Evolutionary conservation across 75 land plant genomes (phyloP).

Genomic region (Isoetes taiwanensis): DNA sequence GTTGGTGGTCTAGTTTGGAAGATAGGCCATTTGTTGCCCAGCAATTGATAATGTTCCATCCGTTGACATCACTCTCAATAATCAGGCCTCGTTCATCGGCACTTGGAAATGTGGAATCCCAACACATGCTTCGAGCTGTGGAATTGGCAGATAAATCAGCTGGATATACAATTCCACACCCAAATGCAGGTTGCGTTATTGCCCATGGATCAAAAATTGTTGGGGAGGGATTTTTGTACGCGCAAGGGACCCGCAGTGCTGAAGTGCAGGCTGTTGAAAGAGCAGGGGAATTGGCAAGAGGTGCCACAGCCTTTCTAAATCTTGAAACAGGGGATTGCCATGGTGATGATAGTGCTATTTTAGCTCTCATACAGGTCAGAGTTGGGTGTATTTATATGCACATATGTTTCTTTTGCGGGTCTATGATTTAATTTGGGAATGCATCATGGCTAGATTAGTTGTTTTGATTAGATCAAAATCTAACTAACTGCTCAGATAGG

Average conservation of each 20-base stretch:
- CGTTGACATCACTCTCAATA: too few relatives aligned
- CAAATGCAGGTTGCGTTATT: conserved; percentile 83
- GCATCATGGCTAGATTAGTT: too few relatives aligned
- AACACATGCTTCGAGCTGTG: conserved; percentile 51
- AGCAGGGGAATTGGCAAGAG: conserved; percentile 41
- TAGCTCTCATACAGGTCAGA: conserved; percentile 49
- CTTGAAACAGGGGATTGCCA: conserved; percentile 87
- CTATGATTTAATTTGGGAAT: background rate
- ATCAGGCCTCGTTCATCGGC: conserved; percentile 45
- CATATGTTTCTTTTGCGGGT: too few relatives aligned
- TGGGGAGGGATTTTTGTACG: conserved; percentile 73
- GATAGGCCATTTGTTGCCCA: too few relatives aligned
- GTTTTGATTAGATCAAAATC: background rate
- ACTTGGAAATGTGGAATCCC: conserved; percentile 27
- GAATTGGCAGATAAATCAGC: conserved; percentile 75
- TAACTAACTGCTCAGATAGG: conserved; percentile 17
- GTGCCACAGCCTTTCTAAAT: conserved; percentile 73
- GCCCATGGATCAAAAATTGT: conserved; percentile 38
- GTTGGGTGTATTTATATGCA: background rate
- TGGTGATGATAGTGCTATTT: conserved; percentile 57
- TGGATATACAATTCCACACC: conserved; percentile 80
- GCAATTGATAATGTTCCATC: too few relatives aligned
- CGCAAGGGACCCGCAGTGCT: conserved; percentile 49
- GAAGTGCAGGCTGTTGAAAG: conserved; percentile 68
- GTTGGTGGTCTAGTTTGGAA: too few relatives aligned